Conservation (phyloP, 2,329 filamentous ascomycete species). For the Pseudogymnoascus sp. region DNA sequence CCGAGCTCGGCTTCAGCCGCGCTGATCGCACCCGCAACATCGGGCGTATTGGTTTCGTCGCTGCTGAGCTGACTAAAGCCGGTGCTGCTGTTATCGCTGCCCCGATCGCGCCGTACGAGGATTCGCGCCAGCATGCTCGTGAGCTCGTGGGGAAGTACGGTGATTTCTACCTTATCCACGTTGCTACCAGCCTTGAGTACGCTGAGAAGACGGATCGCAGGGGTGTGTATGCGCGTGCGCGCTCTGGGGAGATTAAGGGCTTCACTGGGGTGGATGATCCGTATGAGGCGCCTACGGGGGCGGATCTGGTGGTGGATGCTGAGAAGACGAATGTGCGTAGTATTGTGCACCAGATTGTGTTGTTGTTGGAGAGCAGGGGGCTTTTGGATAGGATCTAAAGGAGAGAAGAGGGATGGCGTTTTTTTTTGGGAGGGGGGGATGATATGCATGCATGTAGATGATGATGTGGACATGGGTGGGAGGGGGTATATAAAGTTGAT, state of each 20-base stretch:
- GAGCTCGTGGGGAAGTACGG: conserved; percentile 83
- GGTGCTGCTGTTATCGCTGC: conserved; percentile 93
- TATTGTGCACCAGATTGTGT: conserved; percentile 92
- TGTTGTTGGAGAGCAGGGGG: conserved; percentile 82
- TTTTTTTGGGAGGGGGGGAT: background rate
- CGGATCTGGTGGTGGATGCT: conserved; percentile 75
- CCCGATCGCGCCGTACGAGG: conserved; percentile 88
- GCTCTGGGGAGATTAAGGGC: conserved; percentile 86
- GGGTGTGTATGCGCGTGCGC: conserved; percentile 77
- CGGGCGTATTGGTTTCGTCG: conserved; percentile 90
- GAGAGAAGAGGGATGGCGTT: background rate
- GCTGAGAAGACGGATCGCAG: conserved; percentile 92
- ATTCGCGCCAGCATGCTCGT: conserved; percentile 64
- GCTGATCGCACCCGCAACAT: conserved; percentile 94
- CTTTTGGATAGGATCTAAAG: conserved; percentile 58
- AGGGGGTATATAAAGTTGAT: background rate
- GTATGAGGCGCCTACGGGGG: conserved; percentile 76
- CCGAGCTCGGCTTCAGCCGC: conserved; percentile 89
- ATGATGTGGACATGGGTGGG: background rate
- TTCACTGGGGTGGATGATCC: conserved; percentile 98
- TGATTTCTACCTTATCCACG: conserved; percentile 90
- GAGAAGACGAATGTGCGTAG: conserved; percentile 83
- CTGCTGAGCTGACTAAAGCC: conserved; percentile 84
- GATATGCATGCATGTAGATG: background rate
- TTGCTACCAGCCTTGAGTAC: conserved; percentile 84